Conservation (phyloP, 2,329 filamentous ascomycete species). For the Clarireedia hainanense region DNA sequence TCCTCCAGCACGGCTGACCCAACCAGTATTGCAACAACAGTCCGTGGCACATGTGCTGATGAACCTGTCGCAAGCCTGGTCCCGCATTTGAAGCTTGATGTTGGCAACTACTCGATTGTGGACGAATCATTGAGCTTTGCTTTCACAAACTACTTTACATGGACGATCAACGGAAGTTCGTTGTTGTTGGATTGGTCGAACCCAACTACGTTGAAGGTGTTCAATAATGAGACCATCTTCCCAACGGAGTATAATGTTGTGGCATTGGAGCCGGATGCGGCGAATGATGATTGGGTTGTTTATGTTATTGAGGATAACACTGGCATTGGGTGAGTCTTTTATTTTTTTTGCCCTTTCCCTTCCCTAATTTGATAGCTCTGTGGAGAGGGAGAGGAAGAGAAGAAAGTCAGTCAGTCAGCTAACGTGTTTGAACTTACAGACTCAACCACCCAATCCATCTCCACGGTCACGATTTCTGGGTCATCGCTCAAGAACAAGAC, state of each 20-base stretch:
- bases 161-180: constrained; percentile 41
- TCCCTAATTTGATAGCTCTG: neutral
- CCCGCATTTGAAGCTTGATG: constrained; percentile 24
- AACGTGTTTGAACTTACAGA: neutral
- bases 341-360: neutral
- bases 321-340: constrained; percentile 11
- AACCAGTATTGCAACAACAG: constrained; percentile 19
- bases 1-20: constrained; percentile 29
- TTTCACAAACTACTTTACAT: constrained; percentile 33
- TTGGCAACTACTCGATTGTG: constrained; percentile 12
- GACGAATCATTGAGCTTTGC: constrained; percentile 13
- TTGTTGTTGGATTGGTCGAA: constrained; percentile 40
- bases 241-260: constrained; percentile 26
- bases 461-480: constrained; percentile 44
- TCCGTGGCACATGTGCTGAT: constrained; percentile 24
- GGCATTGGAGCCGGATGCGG: neutral
- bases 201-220: constrained; percentile 36
- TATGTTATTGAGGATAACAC: constrained; percentile 25
- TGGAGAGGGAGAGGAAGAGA: neutral
- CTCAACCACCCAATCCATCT: constrained; percentile 35
- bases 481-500: constrained; percentile 38
- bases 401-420: neutral
- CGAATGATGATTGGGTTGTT: constrained; percentile 16
- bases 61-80: constrained; percentile 23
- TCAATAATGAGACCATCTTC: constrained; percentile 24